Evolutionary conservation across 345 rosid species (phyloP), one percentile per base, ranked within the genome.

Genomic region (Balakata baccata): DNA sequence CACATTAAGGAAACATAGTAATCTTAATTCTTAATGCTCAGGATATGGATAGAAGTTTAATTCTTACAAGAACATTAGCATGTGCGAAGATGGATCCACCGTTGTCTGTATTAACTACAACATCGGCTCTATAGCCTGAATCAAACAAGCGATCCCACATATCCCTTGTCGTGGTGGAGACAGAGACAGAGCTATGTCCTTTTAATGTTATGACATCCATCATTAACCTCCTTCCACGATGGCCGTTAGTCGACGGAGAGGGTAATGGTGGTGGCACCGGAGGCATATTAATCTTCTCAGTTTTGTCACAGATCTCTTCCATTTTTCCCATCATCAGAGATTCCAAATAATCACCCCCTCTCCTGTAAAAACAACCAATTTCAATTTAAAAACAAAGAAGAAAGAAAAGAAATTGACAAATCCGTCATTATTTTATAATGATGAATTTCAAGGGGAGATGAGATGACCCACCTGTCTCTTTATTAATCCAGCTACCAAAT

Each of bases 61-160:
- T 29, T 74, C 88, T 88, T 86, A 94, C 97, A 69, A 94, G 85
- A 45, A 94, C 66, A 62, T 75, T 80, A 47, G 95, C 84, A 77
- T 94, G 98, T 58, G 95, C 97, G 46, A 81, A 86, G 73, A 94
- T 73, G 69, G 66, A 71, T 58, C 81, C 85, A 47, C 90, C 89
- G 72, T 72, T 71, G 23, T 86, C 89, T 4, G 97, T 83, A 43
- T 60, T 74, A 60, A 94, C 81, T 0, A 63, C 66, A 51, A 92
- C 91, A 69, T 94, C 94, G 13, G 98, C 90, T 81, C 84, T 85
- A 46, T 89, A 89, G 50, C 90, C 96, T 39, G 80, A 79, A 57
- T 87, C 88, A 75, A 94, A 92, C 67, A 94, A 89, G 46, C 82
- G 85, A 65, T 94, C 97, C 89, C 91, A 94, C 77, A 82, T 20